Conservation (phyloP, 2,329 filamentous ascomycete species). For the Lecanicillium sp. region DNA sequence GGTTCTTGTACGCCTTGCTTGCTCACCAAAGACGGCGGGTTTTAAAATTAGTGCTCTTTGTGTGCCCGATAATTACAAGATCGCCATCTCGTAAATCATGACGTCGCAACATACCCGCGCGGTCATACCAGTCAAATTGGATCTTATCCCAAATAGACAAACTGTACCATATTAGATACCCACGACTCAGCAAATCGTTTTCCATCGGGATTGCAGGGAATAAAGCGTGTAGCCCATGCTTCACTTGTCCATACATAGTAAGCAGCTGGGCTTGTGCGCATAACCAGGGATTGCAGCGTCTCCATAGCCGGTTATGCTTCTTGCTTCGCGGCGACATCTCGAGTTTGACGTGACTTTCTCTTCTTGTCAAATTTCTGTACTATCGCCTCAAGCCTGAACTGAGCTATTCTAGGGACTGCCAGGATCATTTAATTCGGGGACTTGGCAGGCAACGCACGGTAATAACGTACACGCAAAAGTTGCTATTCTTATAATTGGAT, state of each 20-base stretch:
- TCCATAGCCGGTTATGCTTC: neutral
- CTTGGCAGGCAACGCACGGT: too few relatives aligned
- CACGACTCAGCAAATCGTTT: neutral
- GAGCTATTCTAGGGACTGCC: too few relatives aligned
- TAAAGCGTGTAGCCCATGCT: neutral
- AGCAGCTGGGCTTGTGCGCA: neutral
- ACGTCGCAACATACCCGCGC: neutral
- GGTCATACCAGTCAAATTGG: neutral
- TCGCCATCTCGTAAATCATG: neutral
- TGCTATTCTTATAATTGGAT: too few relatives aligned
- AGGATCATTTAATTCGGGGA: too few relatives aligned
- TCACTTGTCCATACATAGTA: neutral
- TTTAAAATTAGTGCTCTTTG: neutral
- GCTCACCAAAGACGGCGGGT: neutral
- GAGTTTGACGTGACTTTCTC: too few relatives aligned
- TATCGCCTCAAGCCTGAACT: too few relatives aligned
- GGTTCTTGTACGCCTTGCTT: too few relatives aligned
- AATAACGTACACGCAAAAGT: too few relatives aligned
- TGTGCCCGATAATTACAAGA: neutral
- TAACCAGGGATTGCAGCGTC: neutral
- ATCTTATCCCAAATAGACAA: neutral
- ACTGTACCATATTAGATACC: neutral
- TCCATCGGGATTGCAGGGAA: constrained; percentile 2
- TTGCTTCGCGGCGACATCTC: too few relatives aligned
- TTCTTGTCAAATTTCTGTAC: too few relatives aligned